These are phyloP conservation scores for Smittium culicis DNA, from an alignment of 371 early-diverging fungal genomes.

Conservation along the genomic window DNA sequence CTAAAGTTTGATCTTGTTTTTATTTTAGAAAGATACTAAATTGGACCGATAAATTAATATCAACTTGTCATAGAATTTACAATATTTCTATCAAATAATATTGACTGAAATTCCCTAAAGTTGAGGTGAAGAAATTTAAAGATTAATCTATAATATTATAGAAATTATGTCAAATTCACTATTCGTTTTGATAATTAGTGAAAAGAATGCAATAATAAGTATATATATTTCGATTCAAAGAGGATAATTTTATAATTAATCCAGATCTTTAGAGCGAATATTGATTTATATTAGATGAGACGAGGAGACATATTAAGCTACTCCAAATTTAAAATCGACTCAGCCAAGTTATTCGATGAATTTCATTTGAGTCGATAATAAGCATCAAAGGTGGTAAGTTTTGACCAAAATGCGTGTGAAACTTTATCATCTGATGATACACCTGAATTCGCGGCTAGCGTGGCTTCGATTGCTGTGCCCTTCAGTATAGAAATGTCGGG, in stretches of 20 bases:
- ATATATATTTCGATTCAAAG: too few species aligned
- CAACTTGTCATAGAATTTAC: too few species aligned
- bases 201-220: too few species aligned
- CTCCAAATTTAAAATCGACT: neutral
- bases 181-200: too few species aligned
- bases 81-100: too few species aligned
- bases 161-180: too few species aligned
- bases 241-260: neutral
- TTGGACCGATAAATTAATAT: too few species aligned
- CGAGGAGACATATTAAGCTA: neutral
- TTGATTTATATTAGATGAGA: neutral
- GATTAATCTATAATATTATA: too few species aligned
- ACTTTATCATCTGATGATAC: neutral
- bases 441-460: neutral
- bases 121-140: too few species aligned
- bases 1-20: too few species aligned
- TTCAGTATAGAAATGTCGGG: neutral
- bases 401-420: neutral
- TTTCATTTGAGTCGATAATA: neutral
- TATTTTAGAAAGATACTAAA: too few species aligned
- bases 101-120: too few species aligned
- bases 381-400: neutral
- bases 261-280: neutral
- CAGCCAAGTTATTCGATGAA: neutral
- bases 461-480: neutral